Percentiles rank a stretch among this genome's conserved stretches.
These are phyloP conservation scores for Diplodia seriata DNA, from an alignment of 2,329 filamentous ascomycete genomes.

Conservation along the genomic window DNA sequence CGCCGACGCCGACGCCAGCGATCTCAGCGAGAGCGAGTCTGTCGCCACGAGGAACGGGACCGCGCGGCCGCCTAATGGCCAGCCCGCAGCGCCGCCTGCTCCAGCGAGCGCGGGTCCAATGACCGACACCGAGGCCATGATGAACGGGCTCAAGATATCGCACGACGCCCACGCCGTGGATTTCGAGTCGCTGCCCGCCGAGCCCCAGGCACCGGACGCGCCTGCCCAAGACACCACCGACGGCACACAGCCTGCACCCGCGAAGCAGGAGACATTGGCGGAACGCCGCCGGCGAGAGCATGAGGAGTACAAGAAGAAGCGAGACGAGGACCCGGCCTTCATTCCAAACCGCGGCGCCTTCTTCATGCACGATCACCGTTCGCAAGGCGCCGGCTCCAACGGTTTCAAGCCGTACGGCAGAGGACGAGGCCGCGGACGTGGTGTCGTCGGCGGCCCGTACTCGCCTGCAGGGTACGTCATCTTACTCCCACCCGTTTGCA, in stretches of 20 bases:
- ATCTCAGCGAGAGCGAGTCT: slow-evolving; percentile 61
- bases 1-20: slow-evolving; percentile 65
- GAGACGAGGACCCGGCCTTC: slow-evolving; percentile 88
- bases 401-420: slow-evolving; percentile 76
- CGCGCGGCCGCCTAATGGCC: slow-evolving; percentile 41
- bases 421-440: slow-evolving; percentile 68
- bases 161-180: slow-evolving; percentile 57
- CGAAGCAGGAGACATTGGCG: slow-evolving; percentile 61
- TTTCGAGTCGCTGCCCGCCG: slow-evolving; percentile 56
- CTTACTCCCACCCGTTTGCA: slow-evolving; percentile 15
- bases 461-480: slow-evolving; percentile 67
- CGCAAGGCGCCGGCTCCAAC: slow-evolving; percentile 77
- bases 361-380: slow-evolving; percentile 94
- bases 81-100: slow-evolving; percentile 46
- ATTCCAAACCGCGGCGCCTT: slow-evolving; percentile 94
- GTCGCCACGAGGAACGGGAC: slow-evolving; percentile 34
- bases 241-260: slow-evolving; percentile 38
- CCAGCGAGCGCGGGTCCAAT: slow-evolving; percentile 52
- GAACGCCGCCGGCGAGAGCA: slow-evolving; percentile 83
- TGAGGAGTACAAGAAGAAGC: slow-evolving; percentile 86
- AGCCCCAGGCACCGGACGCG: slow-evolving; percentile 41
- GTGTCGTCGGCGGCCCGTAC: slow-evolving; percentile 61
- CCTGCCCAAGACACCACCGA: slow-evolving; percentile 49
- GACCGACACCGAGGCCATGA: slow-evolving; percentile 66
- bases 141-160: slow-evolving; percentile 63